These are phyloP conservation scores for Irpex rosettiformis DNA, from an alignment of 1,284 basidiomycete genomes.

Conservation along the genomic window DNA sequence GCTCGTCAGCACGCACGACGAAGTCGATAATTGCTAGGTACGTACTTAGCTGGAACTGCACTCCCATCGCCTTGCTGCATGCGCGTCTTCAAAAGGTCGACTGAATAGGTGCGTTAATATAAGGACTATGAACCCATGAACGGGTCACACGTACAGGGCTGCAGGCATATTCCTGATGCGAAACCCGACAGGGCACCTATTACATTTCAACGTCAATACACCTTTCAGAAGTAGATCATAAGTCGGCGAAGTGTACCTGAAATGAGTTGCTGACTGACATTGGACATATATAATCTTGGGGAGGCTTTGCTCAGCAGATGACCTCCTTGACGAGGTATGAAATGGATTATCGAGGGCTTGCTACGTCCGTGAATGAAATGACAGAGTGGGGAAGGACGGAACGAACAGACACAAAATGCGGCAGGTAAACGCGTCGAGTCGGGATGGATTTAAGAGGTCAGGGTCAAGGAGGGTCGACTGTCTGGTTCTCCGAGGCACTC, in stretches of 20 bases:
- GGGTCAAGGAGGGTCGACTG: too few relatives aligned
- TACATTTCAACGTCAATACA: neutral
- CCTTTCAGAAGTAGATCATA: constrained; percentile 4
- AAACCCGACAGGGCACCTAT: constrained; percentile 74
- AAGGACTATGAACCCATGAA: neutral
- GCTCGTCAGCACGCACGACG: neutral
- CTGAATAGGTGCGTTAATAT: constrained; percentile 33
- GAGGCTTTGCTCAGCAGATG: neutral
- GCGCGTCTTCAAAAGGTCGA: constrained; percentile 87
- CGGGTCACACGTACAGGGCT: constrained; percentile 55
- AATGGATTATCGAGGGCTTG: too few relatives aligned
- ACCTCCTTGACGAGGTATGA: too few relatives aligned
- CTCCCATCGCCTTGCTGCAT: constrained; percentile 71
- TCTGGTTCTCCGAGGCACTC: too few relatives aligned
- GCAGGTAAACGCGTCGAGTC: too few relatives aligned
- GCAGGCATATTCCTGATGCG: constrained; percentile 69
- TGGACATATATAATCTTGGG: constrained; percentile 44
- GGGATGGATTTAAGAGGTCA: too few relatives aligned
- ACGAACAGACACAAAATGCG: too few relatives aligned
- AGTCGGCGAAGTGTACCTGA: constrained; percentile 46
- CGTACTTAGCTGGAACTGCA: constrained; percentile 6
- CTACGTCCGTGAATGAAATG: too few relatives aligned
- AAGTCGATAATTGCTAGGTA: neutral
- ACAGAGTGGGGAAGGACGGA: too few relatives aligned
- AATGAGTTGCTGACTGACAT: constrained; percentile 69